Evolutionary conservation across 306 rosid species (phyloP).

Genomic region (Lathyrus tuberosus): DNA sequence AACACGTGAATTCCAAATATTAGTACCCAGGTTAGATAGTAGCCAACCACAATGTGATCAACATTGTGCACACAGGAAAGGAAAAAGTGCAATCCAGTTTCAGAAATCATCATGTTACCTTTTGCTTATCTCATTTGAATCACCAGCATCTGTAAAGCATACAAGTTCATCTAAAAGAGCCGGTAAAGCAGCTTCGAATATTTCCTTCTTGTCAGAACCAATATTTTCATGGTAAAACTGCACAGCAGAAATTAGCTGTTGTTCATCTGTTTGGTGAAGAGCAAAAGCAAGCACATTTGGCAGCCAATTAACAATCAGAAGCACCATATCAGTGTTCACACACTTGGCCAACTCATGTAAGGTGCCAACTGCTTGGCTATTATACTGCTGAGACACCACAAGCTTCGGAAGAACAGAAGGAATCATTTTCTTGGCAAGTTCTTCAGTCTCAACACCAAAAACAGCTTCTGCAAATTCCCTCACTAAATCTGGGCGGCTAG

Average conservation of each 20-base stretch:
- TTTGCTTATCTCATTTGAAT: conserved; percentile 70
- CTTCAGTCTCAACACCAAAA: conserved; percentile 76
- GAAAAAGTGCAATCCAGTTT: conserved; percentile 19
- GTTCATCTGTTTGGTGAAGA: conserved; percentile 73
- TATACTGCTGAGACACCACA: conserved; percentile 72
- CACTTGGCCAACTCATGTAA: conserved; percentile 75
- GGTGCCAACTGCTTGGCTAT: conserved; percentile 70
- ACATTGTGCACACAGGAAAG: conserved; percentile 22
- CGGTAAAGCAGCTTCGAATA: conserved; percentile 86
- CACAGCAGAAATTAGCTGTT: conserved; percentile 63
- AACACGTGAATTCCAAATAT: conserved; percentile 18
- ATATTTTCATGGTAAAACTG: conserved; percentile 78
- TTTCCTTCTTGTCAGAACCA: conserved; percentile 76
- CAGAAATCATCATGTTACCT: conserved; percentile 59
- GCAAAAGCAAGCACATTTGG: conserved; percentile 97
- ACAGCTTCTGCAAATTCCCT: conserved; percentile 90
- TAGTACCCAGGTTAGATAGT: conserved; percentile 28
- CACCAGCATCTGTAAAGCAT: conserved; percentile 79
- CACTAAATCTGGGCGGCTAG: conserved; percentile 68
- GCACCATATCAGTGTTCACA: conserved; percentile 67
- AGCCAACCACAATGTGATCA: background rate
- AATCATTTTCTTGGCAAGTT: conserved; percentile 75
- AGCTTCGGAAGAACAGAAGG: conserved; percentile 96
- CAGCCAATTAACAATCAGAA: conserved; percentile 69
- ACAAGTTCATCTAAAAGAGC: conserved; percentile 85